Conservation (phyloP, 1,284 basidiomycete species). For the Naganishia albida region DNA sequence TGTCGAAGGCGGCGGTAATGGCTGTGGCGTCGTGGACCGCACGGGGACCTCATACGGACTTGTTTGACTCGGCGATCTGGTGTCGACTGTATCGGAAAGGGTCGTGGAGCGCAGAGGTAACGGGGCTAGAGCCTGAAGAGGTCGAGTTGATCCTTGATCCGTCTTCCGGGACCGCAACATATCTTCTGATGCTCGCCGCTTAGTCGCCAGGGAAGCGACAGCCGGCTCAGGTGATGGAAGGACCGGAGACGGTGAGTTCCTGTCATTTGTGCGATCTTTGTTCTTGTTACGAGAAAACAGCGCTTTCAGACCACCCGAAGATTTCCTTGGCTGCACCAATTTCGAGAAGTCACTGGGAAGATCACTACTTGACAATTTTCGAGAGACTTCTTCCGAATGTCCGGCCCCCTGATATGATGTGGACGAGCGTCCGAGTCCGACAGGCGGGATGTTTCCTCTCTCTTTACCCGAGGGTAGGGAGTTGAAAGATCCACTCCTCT, state of each 20-base stretch:
- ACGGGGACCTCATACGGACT: background rate
- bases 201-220: constrained; percentile 24
- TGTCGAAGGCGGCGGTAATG: constrained; percentile 5
- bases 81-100: constrained; percentile 10
- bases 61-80: background rate
- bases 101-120: background rate
- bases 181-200: constrained; percentile 35
- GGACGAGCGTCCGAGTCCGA: constrained; percentile 17
- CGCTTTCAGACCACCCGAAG: constrained; percentile 49
- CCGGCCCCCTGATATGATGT: constrained; percentile 10
- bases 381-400: constrained; percentile 14
- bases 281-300: constrained; percentile 49
- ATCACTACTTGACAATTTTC: constrained; percentile 11
- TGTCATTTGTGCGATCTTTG: constrained; percentile 55
- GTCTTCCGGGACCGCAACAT: constrained; percentile 29
- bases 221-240: constrained; percentile 8
- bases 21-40: constrained; percentile 1
- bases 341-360: constrained; percentile 1
- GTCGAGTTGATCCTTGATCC: constrained; percentile 11
- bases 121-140: background rate
- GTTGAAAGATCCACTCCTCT: background rate
- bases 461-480: constrained; percentile 2
- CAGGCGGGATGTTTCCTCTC: constrained; percentile 19
- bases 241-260: constrained; percentile 30
- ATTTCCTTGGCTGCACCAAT: constrained; percentile 42